These are phyloP conservation scores for Yueomyces sp. DNA, from an alignment of 1,139 yeast genomes.

Conservation along the genomic window DNA sequence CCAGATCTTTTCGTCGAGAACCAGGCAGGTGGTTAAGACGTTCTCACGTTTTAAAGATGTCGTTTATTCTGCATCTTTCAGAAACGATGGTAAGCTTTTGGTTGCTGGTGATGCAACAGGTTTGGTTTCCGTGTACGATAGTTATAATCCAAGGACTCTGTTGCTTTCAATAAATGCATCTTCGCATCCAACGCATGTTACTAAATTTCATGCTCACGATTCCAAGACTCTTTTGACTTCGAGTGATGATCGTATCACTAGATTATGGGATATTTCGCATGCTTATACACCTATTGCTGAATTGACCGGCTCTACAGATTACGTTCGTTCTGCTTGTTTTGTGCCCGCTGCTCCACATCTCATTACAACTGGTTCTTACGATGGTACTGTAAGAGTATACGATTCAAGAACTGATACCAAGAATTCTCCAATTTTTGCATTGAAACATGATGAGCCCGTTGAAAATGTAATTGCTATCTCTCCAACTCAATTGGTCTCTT, in stretches of 20 bases:
- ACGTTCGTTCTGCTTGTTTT: constrained; percentile 72
- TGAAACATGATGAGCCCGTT: constrained; percentile 61
- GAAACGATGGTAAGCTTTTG: constrained; percentile 67
- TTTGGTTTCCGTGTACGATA: constrained; percentile 70
- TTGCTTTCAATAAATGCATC: constrained; percentile 74
- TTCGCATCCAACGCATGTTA: constrained; percentile 80
- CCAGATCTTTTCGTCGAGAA: constrained; percentile 83
- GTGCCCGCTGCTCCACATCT: constrained; percentile 50
- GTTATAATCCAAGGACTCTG: constrained; percentile 64
- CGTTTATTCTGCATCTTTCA: constrained; percentile 40
- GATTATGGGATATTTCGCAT: constrained; percentile 82
- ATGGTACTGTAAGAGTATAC: constrained; percentile 74
- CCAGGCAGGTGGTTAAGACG: constrained; percentile 81
- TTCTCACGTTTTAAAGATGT: constrained; percentile 86
- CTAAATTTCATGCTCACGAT: constrained; percentile 63
- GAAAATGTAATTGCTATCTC: constrained; percentile 77
- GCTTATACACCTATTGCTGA: constrained; percentile 51
- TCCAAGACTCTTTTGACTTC: constrained; percentile 69
- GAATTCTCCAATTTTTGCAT: constrained; percentile 32
- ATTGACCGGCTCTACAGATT: constrained; percentile 74
- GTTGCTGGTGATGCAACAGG: constrained; percentile 92
- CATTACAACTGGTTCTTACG: constrained; percentile 89
- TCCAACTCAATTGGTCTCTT: constrained; percentile 66
- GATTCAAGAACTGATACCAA: constrained; percentile 54
- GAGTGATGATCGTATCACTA: constrained; percentile 77